These are phyloP conservation scores for Pseudocercospora eumusae DNA, from an alignment of 2,329 filamentous ascomycete genomes.

Conservation along the genomic window DNA sequence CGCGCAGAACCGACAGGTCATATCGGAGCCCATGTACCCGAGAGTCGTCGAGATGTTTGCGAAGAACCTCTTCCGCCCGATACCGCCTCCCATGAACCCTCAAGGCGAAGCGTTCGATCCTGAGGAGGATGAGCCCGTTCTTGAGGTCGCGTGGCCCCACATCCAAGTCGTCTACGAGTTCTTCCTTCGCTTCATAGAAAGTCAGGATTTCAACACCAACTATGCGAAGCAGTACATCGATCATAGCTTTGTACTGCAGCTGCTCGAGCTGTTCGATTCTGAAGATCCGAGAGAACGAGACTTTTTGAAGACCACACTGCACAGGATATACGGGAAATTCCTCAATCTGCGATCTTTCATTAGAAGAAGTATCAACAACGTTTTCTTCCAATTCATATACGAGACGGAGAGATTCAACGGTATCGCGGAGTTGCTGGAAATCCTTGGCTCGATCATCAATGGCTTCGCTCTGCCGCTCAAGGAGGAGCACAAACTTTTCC, in stretches of 20 bases:
- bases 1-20: constrained; percentile 96
- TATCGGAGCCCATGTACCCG: constrained; percentile 98
- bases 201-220: constrained; percentile 99
- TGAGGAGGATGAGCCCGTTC: constrained; percentile 95
- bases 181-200: constrained; percentile 97
- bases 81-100: constrained; percentile 94
- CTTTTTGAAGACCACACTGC: constrained; percentile 95
- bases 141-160: constrained; percentile 98
- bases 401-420: constrained; percentile 98
- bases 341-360: constrained; percentile 97
- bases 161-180: constrained; percentile 99
- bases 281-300: constrained; percentile 96
- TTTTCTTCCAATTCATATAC: constrained; percentile 99
- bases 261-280: constrained; percentile 97
- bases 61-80: constrained; percentile 96
- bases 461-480: constrained; percentile 95
- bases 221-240: constrained; percentile 99
- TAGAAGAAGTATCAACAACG: constrained; percentile 97
- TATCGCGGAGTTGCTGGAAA: constrained; percentile 93
- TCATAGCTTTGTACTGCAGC: constrained; percentile 90
- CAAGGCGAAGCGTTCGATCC: constrained; percentile 98
- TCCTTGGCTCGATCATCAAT: constrained; percentile 97
- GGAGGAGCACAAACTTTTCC: constrained; percentile 97
- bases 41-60: constrained; percentile 98
- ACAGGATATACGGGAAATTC: constrained; percentile 98